Percentiles rank a stretch among this genome's conserved stretches.
phyloP scores from a whole-genome alignment of 352 stramenopile genomes.

The Phytopythium helicoides region DNA sequence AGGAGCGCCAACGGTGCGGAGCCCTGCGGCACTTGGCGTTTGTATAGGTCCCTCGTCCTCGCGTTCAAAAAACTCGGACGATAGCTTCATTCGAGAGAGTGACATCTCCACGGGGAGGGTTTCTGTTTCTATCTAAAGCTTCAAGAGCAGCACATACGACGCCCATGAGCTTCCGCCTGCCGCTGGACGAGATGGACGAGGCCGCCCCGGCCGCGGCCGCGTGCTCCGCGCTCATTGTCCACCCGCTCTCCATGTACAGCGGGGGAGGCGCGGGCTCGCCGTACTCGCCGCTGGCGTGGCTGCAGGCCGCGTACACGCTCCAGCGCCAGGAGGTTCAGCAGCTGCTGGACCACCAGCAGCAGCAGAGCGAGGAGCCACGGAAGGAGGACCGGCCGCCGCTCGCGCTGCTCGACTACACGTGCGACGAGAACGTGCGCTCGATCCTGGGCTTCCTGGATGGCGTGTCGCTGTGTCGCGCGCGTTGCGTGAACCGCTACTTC shows the following conservation, averaged over 20 bases:
- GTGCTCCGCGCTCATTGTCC: conserved; percentile 48
- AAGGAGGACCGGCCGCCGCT: conserved; percentile 8
- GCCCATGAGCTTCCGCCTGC: conserved; percentile 8
- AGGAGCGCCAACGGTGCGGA: no score
- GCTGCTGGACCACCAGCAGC: conserved; percentile 19
- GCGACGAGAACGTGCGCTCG: conserved; percentile 62
- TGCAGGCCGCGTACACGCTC: conserved; percentile 25
- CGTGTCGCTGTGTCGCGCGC: conserved; percentile 49
- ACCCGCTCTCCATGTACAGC: conserved; percentile 53
- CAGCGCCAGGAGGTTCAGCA: conserved; percentile 31
- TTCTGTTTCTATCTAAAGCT: no score
- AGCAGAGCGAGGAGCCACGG: neutral
- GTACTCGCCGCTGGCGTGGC: conserved; percentile 34
- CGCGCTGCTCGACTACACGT: conserved; percentile 65
- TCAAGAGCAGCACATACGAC: no score
- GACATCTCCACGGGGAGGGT: neutral
- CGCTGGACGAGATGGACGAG: conserved; percentile 1
- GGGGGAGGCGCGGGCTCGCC: conserved; percentile 21
- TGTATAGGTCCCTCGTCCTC: no score
- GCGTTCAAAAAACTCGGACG: no score
- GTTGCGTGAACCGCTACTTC: conserved; percentile 62
- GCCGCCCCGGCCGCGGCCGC: conserved; percentile 2
- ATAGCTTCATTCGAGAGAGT: neutral
- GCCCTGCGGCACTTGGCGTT: no score
- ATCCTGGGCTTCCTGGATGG: conserved; percentile 76